phyloP scores from a whole-genome alignment of 805 yeast species.

The Allodekkera sacchari region DNA sequence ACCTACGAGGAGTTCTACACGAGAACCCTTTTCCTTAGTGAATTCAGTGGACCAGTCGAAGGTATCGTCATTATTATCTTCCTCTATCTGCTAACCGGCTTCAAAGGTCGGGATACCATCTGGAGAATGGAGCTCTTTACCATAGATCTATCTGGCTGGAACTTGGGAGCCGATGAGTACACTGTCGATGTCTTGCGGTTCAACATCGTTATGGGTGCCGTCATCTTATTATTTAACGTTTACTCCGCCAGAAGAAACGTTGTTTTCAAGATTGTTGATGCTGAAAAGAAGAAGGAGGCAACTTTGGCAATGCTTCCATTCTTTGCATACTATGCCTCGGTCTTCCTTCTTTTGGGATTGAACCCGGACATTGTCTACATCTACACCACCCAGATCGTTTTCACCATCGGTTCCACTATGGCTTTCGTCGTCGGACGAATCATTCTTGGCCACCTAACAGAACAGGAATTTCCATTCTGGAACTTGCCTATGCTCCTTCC shows the following conservation, averaged over 20 bases:
- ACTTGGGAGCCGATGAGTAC: constrained; percentile 12
- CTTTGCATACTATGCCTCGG: constrained; percentile 40
- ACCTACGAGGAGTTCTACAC: constrained; percentile 97
- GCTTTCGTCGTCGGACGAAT: constrained; percentile 91
- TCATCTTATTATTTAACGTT: constrained; percentile 56
- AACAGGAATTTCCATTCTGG: constrained; percentile 64
- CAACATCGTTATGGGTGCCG: constrained; percentile 39
- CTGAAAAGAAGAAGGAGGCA: constrained; percentile 29
- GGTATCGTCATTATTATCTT: constrained; percentile 64
- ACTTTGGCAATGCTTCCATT: constrained; percentile 53
- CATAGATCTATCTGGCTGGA: constrained; percentile 28
- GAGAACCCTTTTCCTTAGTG: constrained; percentile 67
- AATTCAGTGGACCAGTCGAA: constrained; percentile 90
- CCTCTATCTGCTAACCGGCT: constrained; percentile 54
- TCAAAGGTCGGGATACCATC: constrained; percentile 50
- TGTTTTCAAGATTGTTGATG: constrained; percentile 32
- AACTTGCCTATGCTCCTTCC: constrained; percentile 71
- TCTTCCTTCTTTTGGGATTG: constrained; percentile 37
- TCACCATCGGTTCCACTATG: constrained; percentile 65
- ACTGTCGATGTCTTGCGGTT: constrained; percentile 23
- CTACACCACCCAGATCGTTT: constrained; percentile 46
- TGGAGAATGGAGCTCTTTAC: constrained; percentile 44
- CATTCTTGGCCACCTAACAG: constrained; percentile 77
- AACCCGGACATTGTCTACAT: constrained; percentile 43
- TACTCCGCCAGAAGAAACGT: constrained; percentile 61